Base-by-base conservation (phyloP, 2,329 filamentous ascomycete genomes). In the Penicillium sp. region DNA sequence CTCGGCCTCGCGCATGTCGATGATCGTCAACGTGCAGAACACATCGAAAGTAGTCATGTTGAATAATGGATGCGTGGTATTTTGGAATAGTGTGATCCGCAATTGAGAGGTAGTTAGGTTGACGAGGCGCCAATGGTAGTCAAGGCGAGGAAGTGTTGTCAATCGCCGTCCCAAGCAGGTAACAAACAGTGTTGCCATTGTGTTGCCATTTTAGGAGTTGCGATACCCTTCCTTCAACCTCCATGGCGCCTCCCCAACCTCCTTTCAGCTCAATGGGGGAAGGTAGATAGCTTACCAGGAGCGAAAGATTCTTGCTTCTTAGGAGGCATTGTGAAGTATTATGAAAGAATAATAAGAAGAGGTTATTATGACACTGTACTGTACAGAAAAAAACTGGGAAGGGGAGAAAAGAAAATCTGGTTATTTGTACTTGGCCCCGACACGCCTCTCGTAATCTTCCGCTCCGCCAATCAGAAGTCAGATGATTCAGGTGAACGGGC, bases 401-500 rank as follows among this genome's bases (percentile, higher is more conserved):
- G 53, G 53, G 63, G 57, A 51, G 59, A 60, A 57, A 66, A 68
- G 64, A 69, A 74, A 70, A 69, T 69, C 70, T 69, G 69, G 63
- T 63, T 69, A 73, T 73, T 75, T 73, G 69, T 73, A 73, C 61
- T 61, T 68, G 59, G 67, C 66, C 66, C 69, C 69, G 67, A 65
- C 63, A 58, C 55, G 55, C 64, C 68, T 71, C 71, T 72, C 72
- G 73, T 73, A 71, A 74, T 71, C 66, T 54, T 53, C 39, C 17
- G 3, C 3, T 53, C 23, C 25, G 36, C 73, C 73, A 75, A 75
- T 75, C 70, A 75, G 55, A n/a, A 56, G 0, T 4, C 4, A 33
- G 68, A 67, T 73, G 70, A 73, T 75, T 74, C 67, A 72, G 60
- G 63, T 27, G 49, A 25, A 68, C 72, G 73, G 73, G 71, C 71